Evolutionary conservation across 2,329 filamentous ascomycete species (phyloP).

Genomic region (Aureobasidium sp.): DNA sequence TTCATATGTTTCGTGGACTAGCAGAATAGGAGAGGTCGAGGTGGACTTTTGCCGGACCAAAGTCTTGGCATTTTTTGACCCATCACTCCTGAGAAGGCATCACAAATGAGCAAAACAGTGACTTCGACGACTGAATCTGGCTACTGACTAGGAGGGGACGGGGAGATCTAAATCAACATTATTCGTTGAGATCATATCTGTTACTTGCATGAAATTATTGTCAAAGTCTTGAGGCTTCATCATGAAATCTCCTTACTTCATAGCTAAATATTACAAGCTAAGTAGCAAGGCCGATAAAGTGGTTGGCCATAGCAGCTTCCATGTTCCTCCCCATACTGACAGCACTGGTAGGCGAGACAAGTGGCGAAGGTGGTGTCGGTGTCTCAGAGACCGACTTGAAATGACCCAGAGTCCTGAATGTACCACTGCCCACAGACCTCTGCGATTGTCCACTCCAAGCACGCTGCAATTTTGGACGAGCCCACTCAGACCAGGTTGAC

Average conservation of each 20-base stretch:
- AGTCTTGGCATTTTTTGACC: constrained; percentile 5
- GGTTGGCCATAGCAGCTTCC: constrained; percentile 23
- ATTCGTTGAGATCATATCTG: background rate
- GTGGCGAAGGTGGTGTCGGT: constrained; percentile 16
- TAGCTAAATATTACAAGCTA: background rate
- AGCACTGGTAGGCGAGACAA: constrained; percentile 21
- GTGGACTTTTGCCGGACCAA: background rate
- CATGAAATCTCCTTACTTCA: background rate
- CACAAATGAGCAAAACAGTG: too few relatives aligned
- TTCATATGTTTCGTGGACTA: background rate
- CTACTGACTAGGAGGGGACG: too few relatives aligned
- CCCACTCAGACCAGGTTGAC: constrained; percentile 24
- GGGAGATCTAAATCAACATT: too few relatives aligned
- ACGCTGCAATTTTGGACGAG: constrained; percentile 24
- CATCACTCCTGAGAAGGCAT: background rate
- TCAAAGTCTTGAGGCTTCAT: background rate
- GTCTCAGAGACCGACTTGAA: constrained; percentile 8
- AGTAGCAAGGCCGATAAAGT: constrained; percentile 20
- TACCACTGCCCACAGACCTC: constrained; percentile 14
- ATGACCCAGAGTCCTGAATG: constrained; percentile 4
- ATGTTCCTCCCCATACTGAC: constrained; percentile 22
- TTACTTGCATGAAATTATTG: background rate
- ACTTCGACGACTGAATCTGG: too few relatives aligned
- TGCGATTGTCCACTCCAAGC: constrained; percentile 22
- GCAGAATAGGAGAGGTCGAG: background rate